Base-by-base conservation (phyloP, 331 rosid genomes). In the Quercus lobata region DNA sequence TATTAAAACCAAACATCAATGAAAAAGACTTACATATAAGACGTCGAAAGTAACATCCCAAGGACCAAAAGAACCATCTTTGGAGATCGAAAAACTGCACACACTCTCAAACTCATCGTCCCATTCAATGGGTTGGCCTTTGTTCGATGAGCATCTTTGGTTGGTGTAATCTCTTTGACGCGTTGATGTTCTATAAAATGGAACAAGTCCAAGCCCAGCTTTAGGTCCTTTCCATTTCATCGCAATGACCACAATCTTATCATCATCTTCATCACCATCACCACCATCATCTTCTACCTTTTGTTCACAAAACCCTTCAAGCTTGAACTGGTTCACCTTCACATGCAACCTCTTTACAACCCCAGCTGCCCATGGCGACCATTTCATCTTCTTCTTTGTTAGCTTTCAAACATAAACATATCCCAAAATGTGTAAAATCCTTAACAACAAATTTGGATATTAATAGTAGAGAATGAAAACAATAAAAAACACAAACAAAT, bases 301-400 rank as follows among this genome's bases (percentile, higher is more conserved):
- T 5, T 44, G 68, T 4, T 76, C 15, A 4, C 78, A 83, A 0
- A 84, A 75, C 9, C 85, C 86, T 21, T 85, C 70, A 3, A 94
- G 91, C 86, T 84, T 90, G 80, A 94, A 69, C 12, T 80, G 89
- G 56, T 16, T 87, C 5, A 94, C 30, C 78, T 86, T 90, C 74
- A 90, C 84, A 3, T 84, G 82, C 65, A 89, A 83, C 69, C 76
- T 86, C 79, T 77, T 80, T 52, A 21, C 68, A 46, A 70, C 46
- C 22, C 55, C 69, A 7, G 81, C 57, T 16, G 44, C 71, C 85
- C 85, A 77, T 8, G 83, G 77, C 5, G 81, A 72, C 89, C 87
- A 82, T 84, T 77, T 87, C 87, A 81, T 84, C 82, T 34, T 77
- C 41, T 10, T n/a, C 46, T 55, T 49, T 11, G 0, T 11, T 57